Percentiles rank a stretch among this genome's conserved stretches.
phyloP scores from a whole-genome alignment of 768 basidiomycete species.

The Russula compacta region DNA sequence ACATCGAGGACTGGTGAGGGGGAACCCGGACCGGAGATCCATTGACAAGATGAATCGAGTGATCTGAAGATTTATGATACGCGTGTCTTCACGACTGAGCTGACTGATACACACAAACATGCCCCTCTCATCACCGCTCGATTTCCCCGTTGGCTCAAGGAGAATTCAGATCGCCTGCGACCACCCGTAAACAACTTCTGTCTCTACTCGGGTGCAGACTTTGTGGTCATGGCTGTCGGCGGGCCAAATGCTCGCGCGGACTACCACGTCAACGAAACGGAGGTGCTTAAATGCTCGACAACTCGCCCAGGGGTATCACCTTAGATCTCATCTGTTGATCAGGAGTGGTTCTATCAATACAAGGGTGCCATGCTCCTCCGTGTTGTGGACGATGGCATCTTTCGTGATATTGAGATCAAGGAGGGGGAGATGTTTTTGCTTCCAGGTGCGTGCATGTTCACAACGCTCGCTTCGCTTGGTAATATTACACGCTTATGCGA shows the following conservation, averaged over 20 bases:
- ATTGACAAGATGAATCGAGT: too few species aligned
- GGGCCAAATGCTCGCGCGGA: constrained; percentile 93
- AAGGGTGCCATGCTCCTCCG: constrained; percentile 89
- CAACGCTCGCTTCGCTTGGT: neutral
- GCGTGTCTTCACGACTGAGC: too few species aligned
- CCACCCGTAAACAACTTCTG: constrained; percentile 94
- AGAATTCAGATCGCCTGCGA: constrained; percentile 70
- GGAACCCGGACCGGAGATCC: neutral
- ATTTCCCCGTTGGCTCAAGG: constrained; percentile 81
- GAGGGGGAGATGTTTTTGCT: constrained; percentile 97
- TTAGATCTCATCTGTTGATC: neutral
- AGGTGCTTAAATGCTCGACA: constrained; percentile 37
- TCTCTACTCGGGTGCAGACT: constrained; percentile 74
- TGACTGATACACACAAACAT: constrained; percentile 23
- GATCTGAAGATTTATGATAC: too few species aligned
- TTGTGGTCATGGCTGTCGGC: constrained; percentile 92
- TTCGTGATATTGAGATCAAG: constrained; percentile 79
- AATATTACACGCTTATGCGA: neutral
- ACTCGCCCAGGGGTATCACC: neutral
- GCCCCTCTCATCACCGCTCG: constrained; percentile 75
- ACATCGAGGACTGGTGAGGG: constrained; percentile 14
- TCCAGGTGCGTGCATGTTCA: constrained; percentile 49
- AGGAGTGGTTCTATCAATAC: constrained; percentile 99
- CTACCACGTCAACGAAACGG: constrained; percentile 93
- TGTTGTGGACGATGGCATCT: constrained; percentile 70